These are phyloP conservation scores for Trebouxia sp. DNA, from an alignment of 139 green algal species.

Conservation along the genomic window DNA sequence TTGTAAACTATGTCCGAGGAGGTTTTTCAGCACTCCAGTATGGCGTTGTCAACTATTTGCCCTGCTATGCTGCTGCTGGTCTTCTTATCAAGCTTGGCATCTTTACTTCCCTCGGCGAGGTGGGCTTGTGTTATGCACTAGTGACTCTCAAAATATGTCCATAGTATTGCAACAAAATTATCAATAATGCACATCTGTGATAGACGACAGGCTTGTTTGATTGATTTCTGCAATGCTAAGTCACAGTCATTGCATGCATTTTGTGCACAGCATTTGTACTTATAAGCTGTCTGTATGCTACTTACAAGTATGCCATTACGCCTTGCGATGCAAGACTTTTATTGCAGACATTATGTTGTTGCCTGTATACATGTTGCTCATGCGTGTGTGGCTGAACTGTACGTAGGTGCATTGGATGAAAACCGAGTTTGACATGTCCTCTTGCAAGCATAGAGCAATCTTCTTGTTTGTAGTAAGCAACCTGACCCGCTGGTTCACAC, in stretches of 20 bases:
- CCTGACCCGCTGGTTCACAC: slow-evolving; percentile 8
- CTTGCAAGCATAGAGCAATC: slow-evolving; percentile 3
- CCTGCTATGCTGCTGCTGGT: slow-evolving; percentile 24
- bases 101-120: not conserved
- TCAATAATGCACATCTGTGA: not conserved
- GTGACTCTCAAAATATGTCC: not conserved
- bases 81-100: slow-evolving; percentile 17
- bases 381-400: no score
- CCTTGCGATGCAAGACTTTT: no score
- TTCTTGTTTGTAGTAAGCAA: slow-evolving; percentile 11
- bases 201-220: not conserved
- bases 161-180: not conserved
- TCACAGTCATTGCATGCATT: not conserved
- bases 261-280: slow-evolving; percentile 8
- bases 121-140: not conserved
- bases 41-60: not conserved
- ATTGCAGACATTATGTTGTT: not conserved
- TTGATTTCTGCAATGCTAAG: not conserved
- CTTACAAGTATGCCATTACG: slow-evolving; percentile 1
- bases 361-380: no score
- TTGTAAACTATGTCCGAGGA: slow-evolving; percentile 15
- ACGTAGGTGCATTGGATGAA: slow-evolving; percentile 3
- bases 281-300: not conserved
- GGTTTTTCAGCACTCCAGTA: slow-evolving; percentile 14
- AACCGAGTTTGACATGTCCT: slow-evolving; percentile 24